These are phyloP conservation scores for Kwoniella dejecticola DNA, from an alignment of 768 basidiomycete genomes.

Conservation along the genomic window DNA sequence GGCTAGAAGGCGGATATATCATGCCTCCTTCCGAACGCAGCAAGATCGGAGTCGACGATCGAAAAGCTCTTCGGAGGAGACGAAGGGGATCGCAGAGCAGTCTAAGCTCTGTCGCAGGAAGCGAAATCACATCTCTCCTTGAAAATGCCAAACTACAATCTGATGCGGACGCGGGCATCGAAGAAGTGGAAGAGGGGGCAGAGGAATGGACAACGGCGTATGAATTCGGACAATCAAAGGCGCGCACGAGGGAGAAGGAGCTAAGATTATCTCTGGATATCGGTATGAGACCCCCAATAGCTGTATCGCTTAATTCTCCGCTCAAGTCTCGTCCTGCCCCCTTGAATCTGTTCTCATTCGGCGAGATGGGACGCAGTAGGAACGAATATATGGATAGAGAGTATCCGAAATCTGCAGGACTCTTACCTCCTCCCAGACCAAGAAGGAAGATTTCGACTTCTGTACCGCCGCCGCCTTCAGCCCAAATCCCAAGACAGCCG, in stretches of 20 bases:
- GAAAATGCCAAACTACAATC: background rate
- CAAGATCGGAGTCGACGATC: conserved; percentile 9
- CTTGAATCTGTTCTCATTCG: background rate
- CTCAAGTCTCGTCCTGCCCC: background rate
- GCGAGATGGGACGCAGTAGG: background rate
- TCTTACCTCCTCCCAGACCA: conserved; percentile 12
- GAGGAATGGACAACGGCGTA: conserved; percentile 11
- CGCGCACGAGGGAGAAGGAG: background rate
- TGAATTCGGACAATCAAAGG: conserved; percentile 5
- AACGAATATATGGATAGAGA: background rate
- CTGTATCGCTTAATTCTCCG: background rate
- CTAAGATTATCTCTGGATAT: conserved; percentile 4
- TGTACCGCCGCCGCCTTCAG: background rate
- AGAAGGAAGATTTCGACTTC: background rate
- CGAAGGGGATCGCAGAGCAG: background rate
- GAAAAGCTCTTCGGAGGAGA: conserved; percentile 7
- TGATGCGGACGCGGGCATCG: background rate
- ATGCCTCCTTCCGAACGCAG: conserved; percentile 21
- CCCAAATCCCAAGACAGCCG: background rate
- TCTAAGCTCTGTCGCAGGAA: conserved; percentile 6
- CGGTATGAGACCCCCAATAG: background rate
- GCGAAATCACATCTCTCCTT: background rate
- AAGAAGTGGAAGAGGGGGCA: background rate
- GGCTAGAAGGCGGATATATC: conserved; percentile 10
- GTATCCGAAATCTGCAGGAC: conserved; percentile 10